Evolutionary conservation across 163 green algal genomes (phyloP).

Genomic region (Volvox carteri): DNA sequence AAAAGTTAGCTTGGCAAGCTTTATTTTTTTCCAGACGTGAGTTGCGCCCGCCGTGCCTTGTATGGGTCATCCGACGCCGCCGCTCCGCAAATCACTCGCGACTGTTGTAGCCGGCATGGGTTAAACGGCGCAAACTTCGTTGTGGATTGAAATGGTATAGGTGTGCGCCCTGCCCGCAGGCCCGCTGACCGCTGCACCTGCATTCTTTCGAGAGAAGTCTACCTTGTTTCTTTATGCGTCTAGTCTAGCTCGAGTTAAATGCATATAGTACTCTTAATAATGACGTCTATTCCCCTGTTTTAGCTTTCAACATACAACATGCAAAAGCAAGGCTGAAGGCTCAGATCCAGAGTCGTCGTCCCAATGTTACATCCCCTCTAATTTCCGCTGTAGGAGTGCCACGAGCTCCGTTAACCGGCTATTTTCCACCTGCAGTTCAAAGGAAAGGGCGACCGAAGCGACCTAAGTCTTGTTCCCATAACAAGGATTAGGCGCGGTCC

Average conservation of each 20-base stretch:
- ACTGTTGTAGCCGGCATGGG: slow-evolving; percentile 25
- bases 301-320: not conserved
- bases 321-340: no score
- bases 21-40: not conserved
- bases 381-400: slow-evolving; percentile 14
- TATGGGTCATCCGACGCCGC: slow-evolving; percentile 45
- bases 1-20: not conserved
- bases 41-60: slow-evolving; percentile 9
- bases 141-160: not conserved
- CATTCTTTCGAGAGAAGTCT: slow-evolving; percentile 4
- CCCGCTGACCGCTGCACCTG: slow-evolving; percentile 22
- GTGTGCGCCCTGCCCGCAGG: not conserved
- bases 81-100: slow-evolving; percentile 3
- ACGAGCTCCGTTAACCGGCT: slow-evolving; percentile 44
- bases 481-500: no score
- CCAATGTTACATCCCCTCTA: slow-evolving; percentile 26
- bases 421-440: slow-evolving; percentile 50
- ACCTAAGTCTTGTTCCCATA: no score
- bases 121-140: slow-evolving; percentile 14
- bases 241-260: not conserved
- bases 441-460: no score
- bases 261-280: no score
- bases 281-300: not conserved
- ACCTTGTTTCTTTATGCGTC: not conserved
- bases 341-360: not conserved